Evolutionary conservation across 805 yeast genomes (phyloP).

Genomic region (Lachancea sp.): DNA sequence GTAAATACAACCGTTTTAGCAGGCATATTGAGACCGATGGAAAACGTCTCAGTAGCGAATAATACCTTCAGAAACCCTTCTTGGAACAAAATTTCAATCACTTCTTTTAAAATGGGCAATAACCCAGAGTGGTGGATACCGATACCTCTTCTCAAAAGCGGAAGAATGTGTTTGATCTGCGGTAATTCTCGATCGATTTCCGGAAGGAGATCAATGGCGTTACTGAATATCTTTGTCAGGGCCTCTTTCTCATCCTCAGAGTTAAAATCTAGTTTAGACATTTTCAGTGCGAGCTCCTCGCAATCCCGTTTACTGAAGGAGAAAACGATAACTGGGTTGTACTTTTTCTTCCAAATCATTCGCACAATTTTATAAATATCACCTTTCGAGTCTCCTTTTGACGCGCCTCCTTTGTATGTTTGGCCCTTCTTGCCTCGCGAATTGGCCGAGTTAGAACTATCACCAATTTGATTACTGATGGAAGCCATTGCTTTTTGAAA

Average conservation of each 20-base stretch:
- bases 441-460: constrained; percentile 62
- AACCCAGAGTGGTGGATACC: constrained; percentile 98
- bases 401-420: constrained; percentile 73
- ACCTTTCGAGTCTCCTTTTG: constrained; percentile 57
- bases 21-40: constrained; percentile 98
- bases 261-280: constrained; percentile 94
- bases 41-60: constrained; percentile 97
- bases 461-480: constrained; percentile 74
- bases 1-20: constrained; percentile 98
- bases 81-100: constrained; percentile 92
- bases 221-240: constrained; percentile 79
- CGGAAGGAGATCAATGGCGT: constrained; percentile 82
- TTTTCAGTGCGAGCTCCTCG: constrained; percentile 86
- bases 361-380: constrained; percentile 95
- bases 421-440: constrained; percentile 68
- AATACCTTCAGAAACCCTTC: constrained; percentile 92
- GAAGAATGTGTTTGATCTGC: constrained; percentile 87
- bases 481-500: constrained; percentile 98
- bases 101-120: constrained; percentile 87
- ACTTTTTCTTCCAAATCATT: constrained; percentile 95
- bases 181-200: constrained; percentile 90
- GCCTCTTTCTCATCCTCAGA: constrained; percentile 91
- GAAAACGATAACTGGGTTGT: constrained; percentile 96
- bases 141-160: constrained; percentile 86
- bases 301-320: constrained; percentile 98